phyloP scores from a whole-genome alignment of 2,329 filamentous ascomycete genomes.

The Trichoderma hamatum region DNA sequence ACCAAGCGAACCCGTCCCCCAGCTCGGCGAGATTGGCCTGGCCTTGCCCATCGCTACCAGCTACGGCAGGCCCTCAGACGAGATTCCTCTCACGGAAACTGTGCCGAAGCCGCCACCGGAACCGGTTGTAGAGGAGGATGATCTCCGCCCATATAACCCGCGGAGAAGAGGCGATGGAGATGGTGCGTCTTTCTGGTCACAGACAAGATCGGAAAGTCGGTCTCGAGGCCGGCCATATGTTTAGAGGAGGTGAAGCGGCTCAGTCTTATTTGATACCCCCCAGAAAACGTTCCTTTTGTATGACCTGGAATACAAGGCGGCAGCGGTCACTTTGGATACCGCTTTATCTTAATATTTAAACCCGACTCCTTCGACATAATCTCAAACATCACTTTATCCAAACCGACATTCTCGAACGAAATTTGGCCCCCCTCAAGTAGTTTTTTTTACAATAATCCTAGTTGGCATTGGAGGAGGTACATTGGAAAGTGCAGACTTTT shows the following conservation, averaged over 20 bases:
- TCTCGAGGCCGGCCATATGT: slow-evolving; percentile 20
- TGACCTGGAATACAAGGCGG: background rate
- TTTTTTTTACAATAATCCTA: background rate
- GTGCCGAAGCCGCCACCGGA: background rate
- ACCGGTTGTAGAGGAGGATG: background rate
- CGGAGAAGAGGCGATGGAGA: slow-evolving; percentile 24
- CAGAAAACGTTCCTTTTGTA: slow-evolving; percentile 9
- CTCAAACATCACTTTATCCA: background rate
- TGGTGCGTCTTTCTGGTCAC: slow-evolving; percentile 25
- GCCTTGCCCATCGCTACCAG: slow-evolving; percentile 11
- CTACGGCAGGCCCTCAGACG: slow-evolving; percentile 22
- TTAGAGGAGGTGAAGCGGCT: background rate
- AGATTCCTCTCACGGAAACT: slow-evolving; percentile 17
- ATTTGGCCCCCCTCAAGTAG: background rate
- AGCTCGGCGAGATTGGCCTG: slow-evolving; percentile 8
- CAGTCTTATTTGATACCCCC: slow-evolving; percentile 11
- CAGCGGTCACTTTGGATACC: background rate
- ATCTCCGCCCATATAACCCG: slow-evolving; percentile 16
- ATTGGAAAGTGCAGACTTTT: slow-evolving; percentile 5
- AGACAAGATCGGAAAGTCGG: slow-evolving; percentile 20
- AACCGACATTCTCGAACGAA: too few species aligned
- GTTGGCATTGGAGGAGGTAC: background rate
- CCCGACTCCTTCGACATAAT: background rate
- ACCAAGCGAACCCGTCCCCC: slow-evolving; percentile 12
- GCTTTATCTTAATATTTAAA: slow-evolving; percentile 20